phyloP scores from a whole-genome alignment of 345 rosid genomes.

The Hypericum perforatum region DNA sequence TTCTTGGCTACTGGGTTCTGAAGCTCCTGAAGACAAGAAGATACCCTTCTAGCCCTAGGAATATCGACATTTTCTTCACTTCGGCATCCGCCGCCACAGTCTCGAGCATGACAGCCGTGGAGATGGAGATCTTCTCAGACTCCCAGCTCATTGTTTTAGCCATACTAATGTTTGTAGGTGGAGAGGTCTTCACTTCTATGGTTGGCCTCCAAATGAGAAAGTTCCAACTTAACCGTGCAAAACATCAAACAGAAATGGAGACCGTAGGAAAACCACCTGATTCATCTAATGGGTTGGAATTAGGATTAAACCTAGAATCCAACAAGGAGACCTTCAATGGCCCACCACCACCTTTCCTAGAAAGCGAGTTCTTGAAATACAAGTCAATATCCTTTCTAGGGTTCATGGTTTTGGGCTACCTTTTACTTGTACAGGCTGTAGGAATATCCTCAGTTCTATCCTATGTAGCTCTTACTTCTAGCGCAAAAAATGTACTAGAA shows the following conservation, averaged over 20 bases:
- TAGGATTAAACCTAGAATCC: neutral
- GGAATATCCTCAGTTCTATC: constrained; percentile 29
- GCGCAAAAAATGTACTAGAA: constrained; percentile 29
- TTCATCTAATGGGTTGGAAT: neutral
- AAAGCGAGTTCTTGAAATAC: neutral
- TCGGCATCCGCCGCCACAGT: neutral
- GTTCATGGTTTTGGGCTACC: constrained; percentile 35
- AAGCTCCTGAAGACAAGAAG: neutral
- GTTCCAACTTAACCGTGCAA: neutral
- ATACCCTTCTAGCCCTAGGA: neutral
- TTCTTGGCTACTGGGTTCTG: neutral
- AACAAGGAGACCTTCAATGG: neutral
- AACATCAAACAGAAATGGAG: neutral
- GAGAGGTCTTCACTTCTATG: constrained; percentile 42
- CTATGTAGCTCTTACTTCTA: constrained; percentile 25
- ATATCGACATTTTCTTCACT: constrained; percentile 1
- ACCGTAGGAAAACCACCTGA: neutral
- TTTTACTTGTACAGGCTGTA: constrained; percentile 19
- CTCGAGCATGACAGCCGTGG: neutral
- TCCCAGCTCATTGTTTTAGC: neutral
- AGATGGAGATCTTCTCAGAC: neutral
- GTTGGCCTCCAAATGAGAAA: constrained; percentile 17
- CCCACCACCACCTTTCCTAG: neutral
- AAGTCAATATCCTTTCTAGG: constrained; percentile 22
- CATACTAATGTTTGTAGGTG: constrained; percentile 19